These are phyloP conservation scores for Aspergillus awamori DNA, from an alignment of 2,329 filamentous ascomycete genomes.

Conservation along the genomic window DNA sequence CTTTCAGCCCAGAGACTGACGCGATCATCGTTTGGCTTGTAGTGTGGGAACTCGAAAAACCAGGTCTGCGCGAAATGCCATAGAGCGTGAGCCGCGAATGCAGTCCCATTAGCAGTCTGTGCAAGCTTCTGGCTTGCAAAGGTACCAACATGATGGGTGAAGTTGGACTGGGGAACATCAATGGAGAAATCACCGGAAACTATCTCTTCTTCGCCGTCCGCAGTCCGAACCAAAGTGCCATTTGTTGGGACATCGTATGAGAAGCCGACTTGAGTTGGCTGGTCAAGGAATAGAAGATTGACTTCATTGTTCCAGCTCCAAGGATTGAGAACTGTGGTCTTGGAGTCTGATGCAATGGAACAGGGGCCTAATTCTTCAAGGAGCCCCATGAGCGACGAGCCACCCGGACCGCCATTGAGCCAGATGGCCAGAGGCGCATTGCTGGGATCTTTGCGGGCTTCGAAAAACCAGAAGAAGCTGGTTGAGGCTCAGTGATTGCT, in stretches of 20 bases:
- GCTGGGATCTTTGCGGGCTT: slow-evolving; percentile 46
- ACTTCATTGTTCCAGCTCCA: slow-evolving; percentile 11
- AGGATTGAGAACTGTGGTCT: background rate
- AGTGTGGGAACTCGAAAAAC: background rate
- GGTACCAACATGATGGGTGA: slow-evolving; percentile 2
- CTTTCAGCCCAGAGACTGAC: slow-evolving; percentile 10
- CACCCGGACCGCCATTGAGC: slow-evolving; percentile 58
- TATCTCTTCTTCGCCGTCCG: background rate
- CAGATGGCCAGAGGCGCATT: slow-evolving; percentile 55
- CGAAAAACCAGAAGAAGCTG: slow-evolving; percentile 48
- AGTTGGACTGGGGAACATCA: background rate
- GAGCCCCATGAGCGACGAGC: slow-evolving; percentile 56
- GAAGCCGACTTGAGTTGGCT: slow-evolving; percentile 6
- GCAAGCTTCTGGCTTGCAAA: slow-evolving; percentile 6
- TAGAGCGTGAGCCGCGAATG: slow-evolving; percentile 1
- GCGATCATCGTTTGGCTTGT: background rate
- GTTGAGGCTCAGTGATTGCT: background rate
- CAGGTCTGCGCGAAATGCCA: slow-evolving; percentile 9
- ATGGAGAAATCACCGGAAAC: background rate
- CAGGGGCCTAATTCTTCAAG: slow-evolving; percentile 55
- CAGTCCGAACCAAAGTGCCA: background rate
- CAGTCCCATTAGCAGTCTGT: slow-evolving; percentile 7
- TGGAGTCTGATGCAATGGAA: slow-evolving; percentile 26
- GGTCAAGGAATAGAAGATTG: slow-evolving; percentile 7
- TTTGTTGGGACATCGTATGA: slow-evolving; percentile 8